Evolutionary conservation across 2,329 filamentous ascomycete species (phyloP).

Genomic region (Verticillium isaacii): DNA sequence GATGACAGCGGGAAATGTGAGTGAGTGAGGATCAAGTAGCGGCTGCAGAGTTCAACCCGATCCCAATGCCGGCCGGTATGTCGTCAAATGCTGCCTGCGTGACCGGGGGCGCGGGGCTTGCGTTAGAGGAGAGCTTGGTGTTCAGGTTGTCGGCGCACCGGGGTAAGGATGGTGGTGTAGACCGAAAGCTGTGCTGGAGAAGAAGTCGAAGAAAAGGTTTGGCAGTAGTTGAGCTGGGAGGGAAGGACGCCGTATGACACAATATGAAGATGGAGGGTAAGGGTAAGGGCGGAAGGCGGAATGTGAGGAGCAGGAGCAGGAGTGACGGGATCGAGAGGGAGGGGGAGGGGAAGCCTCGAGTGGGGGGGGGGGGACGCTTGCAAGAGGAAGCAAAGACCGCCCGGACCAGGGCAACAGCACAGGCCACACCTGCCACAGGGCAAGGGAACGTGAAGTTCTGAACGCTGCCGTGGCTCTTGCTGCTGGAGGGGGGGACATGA

Average conservation of each 20-base stretch:
- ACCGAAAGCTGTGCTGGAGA: background rate
- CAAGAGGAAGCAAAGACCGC: background rate
- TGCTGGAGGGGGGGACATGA: background rate
- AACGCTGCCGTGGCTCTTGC: background rate
- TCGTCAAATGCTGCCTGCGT: background rate
- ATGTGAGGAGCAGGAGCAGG: background rate
- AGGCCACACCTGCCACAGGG: background rate
- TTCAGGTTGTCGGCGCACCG: background rate
- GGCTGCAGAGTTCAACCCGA: background rate
- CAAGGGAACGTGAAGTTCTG: background rate
- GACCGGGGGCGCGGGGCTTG: background rate
- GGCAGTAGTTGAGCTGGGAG: background rate
- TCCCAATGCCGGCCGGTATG: background rate
- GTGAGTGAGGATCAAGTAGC: background rate
- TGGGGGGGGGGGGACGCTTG: background rate
- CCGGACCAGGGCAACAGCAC: background rate
- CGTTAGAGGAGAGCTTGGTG: background rate
- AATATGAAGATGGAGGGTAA: background rate
- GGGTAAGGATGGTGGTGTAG: background rate
- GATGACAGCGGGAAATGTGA: background rate
- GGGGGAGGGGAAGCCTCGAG: background rate
- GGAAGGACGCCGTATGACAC: background rate
- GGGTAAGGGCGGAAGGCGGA: background rate
- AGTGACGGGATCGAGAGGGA: background rate
- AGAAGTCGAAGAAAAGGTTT: background rate